A percentile compares a stretch with the other conserved stretches of the same genome.
Evolutionary conservation across 371 early-diverging fungal genomes (phyloP).

Genomic region (Apophysomyces elegans): DNA sequence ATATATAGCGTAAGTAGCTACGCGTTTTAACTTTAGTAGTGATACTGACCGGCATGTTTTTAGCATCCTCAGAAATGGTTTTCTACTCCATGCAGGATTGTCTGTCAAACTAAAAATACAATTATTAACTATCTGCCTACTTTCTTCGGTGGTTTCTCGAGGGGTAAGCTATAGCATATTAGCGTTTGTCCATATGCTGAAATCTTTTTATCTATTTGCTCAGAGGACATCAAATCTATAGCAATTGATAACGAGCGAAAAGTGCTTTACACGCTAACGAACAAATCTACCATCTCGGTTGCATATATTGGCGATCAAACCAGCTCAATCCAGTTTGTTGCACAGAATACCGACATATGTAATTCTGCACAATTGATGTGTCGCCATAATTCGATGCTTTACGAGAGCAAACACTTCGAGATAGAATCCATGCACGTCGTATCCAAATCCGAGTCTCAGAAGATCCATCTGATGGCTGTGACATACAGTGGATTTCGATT

Average conservation of each 20-base stretch:
- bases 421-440: slow-evolving; percentile 73
- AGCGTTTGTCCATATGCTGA: slow-evolving; percentile 11
- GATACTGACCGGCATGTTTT: neutral
- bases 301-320: slow-evolving; percentile 30
- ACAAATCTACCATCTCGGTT: slow-evolving; percentile 71
- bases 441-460: slow-evolving; percentile 61
- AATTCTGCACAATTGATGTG: slow-evolving; percentile 54
- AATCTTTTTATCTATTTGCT: slow-evolving; percentile 22
- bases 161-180: slow-evolving; percentile 18
- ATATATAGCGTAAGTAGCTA: slow-evolving; percentile 63
- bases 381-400: slow-evolving; percentile 42
- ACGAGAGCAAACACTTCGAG: slow-evolving; percentile 46
- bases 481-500: slow-evolving; percentile 73
- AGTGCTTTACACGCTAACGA: slow-evolving; percentile 70
- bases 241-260: slow-evolving; percentile 74
- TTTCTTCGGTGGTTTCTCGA: slow-evolving; percentile 38
- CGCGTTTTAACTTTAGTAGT: neutral
- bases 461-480: slow-evolving; percentile 70
- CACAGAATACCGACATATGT: slow-evolving; percentile 47
- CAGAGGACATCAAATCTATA: slow-evolving; percentile 54
- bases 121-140: slow-evolving; percentile 64
- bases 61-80: slow-evolving; percentile 72
- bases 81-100: slow-evolving; percentile 66
- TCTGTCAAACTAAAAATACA: slow-evolving; percentile 58
- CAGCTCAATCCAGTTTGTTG: slow-evolving; percentile 36